A percentile compares a stretch with the other conserved stretches of the same genome.
These are phyloP conservation scores for Globisporangium okanoganense DNA, from an alignment of 352 stramenopile species.

Conservation along the genomic window DNA sequence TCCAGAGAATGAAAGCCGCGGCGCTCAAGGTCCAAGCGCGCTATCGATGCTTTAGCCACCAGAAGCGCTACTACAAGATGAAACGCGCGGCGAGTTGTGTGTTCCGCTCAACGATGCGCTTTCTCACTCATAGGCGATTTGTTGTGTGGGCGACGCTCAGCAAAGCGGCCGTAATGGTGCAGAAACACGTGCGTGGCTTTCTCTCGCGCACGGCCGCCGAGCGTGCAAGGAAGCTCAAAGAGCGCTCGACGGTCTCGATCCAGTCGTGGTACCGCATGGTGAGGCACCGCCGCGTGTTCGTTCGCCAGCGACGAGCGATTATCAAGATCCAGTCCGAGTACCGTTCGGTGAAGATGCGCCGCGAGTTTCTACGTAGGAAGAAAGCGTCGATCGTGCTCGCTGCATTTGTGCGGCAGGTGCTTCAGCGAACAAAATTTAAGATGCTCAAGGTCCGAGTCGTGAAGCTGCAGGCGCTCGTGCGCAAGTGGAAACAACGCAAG, in stretches of 20 bases:
- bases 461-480: conserved; percentile 53
- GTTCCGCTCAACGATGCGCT: conserved; percentile 31
- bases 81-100: conserved; percentile 30
- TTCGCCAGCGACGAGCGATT: conserved; percentile 21
- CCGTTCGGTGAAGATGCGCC: conserved; percentile 34
- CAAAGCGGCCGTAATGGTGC: conserved; percentile 35
- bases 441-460: conserved; percentile 64
- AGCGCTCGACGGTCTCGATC: conserved; percentile 30
- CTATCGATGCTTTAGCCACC: conserved; percentile 27
- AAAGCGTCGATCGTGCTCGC: conserved; percentile 56
- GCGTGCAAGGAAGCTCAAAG: conserved; percentile 44
- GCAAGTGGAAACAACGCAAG: conserved; percentile 36
- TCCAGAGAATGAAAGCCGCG: conserved; percentile 2
- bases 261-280: conserved; percentile 67
- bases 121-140: conserved; percentile 42
- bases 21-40: conserved; percentile 31
- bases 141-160: conserved; percentile 27
- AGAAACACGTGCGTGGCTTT: conserved; percentile 48
- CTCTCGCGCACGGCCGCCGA: conserved; percentile 59
- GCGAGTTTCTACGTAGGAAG: conserved; percentile 42
- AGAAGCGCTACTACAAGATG: conserved; percentile 25
- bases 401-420: conserved; percentile 63
- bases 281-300: conserved; percentile 24
- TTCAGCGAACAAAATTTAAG: conserved; percentile 61
- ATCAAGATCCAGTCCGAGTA: conserved; percentile 49